A percentile compares a stretch with the other conserved stretches of the same genome.
Evolutionary conservation across 2,329 filamentous ascomycete genomes (phyloP).

Genomic region (Alternaria solani): DNA sequence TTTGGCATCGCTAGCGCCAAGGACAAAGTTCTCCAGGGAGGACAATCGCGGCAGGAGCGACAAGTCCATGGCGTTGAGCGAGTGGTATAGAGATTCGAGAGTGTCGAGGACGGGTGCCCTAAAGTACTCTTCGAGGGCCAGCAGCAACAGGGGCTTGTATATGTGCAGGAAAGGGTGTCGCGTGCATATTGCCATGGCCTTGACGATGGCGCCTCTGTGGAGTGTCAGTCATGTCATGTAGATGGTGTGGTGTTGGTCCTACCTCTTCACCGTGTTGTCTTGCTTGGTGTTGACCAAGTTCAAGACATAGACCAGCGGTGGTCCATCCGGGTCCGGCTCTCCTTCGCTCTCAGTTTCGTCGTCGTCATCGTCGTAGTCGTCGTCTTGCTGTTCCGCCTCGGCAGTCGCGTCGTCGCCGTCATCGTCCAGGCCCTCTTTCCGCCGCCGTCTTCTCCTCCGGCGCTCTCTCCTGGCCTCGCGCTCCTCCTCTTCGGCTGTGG

Average conservation of each 20-base stretch:
- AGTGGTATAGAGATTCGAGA: constrained; percentile 84
- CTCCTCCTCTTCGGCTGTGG: constrained; percentile 78
- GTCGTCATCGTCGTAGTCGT: constrained; percentile 57
- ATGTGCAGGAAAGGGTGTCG: constrained; percentile 97
- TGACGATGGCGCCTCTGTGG: constrained; percentile 85
- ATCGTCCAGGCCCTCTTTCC: constrained; percentile 53
- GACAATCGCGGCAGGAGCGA: constrained; percentile 90
- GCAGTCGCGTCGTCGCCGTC: constrained; percentile 51
- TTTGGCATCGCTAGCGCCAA: constrained; percentile 91
- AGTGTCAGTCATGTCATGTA: constrained; percentile 19
- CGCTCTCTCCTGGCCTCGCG: constrained; percentile 66
- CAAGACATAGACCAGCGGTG: constrained; percentile 93
- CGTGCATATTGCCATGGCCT: constrained; percentile 99
- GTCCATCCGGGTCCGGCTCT: constrained; percentile 72
- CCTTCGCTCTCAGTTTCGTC: constrained; percentile 62
- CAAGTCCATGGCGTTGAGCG: constrained; percentile 96
- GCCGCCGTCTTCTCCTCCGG: constrained; percentile 59
- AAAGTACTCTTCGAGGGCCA: constrained; percentile 97
- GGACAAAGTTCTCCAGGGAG: constrained; percentile 80
- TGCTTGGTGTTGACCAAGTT: constrained; percentile 99
- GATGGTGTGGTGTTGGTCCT: constrained; percentile 16
- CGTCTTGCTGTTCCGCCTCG: constrained; percentile 42
- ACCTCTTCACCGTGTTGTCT: constrained; percentile 85
- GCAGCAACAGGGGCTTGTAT: constrained; percentile 92
- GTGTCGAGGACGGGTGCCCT: constrained; percentile 89